These are phyloP conservation scores for Hericium rajendrae DNA, from an alignment of 768 basidiomycete genomes.

Conservation along the genomic window DNA sequence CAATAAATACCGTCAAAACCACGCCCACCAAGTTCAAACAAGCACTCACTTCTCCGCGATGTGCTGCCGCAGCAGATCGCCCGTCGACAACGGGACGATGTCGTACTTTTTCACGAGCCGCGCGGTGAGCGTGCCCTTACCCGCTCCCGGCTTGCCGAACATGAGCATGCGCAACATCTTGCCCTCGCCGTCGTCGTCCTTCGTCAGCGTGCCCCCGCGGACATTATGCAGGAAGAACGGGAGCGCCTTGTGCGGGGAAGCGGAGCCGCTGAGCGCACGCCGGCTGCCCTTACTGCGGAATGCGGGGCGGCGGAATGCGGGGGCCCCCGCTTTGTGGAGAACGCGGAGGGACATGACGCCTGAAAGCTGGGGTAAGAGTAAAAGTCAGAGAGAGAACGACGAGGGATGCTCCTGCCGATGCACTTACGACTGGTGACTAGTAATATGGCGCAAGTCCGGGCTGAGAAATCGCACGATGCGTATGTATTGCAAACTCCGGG, in stretches of 20 bases:
- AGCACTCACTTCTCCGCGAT: constrained; percentile 51
- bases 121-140: constrained; percentile 76
- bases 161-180: constrained; percentile 51
- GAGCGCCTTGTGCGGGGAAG: constrained; percentile 30
- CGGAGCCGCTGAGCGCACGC: constrained; percentile 22
- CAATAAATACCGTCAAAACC: background rate
- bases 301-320: constrained; percentile 10
- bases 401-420: too few species aligned
- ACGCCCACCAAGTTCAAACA: background rate
- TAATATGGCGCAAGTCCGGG: too few species aligned
- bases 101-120: constrained; percentile 76
- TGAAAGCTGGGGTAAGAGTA: background rate
- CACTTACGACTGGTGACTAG: background rate
- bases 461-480: too few species aligned
- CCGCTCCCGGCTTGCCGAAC: constrained; percentile 77
- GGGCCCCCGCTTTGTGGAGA: constrained; percentile 2
- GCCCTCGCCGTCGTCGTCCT: constrained; percentile 12
- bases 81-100: constrained; percentile 68
- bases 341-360: constrained; percentile 9
- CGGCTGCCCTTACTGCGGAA: constrained; percentile 11
- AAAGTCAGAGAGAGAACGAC: too few species aligned
- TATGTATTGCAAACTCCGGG: too few species aligned
- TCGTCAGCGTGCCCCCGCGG: constrained; percentile 4
- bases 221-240: constrained; percentile 31
- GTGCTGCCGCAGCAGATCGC: constrained; percentile 79